Evolutionary conservation across 768 basidiomycete species (phyloP).

Genomic region (Pleurotus sapidus): DNA sequence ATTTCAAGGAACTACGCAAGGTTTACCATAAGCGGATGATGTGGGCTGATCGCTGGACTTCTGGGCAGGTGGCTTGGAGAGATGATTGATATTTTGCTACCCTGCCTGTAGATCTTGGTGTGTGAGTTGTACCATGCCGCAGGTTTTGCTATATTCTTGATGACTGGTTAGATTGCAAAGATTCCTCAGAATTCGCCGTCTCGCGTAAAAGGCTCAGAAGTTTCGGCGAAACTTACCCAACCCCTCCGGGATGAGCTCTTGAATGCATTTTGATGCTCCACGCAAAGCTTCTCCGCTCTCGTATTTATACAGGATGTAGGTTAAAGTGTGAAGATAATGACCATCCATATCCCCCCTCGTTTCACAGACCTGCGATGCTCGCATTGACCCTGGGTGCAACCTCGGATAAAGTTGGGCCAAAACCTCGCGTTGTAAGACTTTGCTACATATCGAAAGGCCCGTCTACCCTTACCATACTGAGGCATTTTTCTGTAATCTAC

Average conservation of each 20-base stretch:
- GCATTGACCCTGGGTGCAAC: neutral
- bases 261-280: conserved; percentile 1
- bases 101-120: neutral
- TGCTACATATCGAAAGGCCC: neutral
- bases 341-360: neutral
- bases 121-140: neutral
- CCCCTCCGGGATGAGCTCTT: neutral
- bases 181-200: neutral
- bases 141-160: neutral
- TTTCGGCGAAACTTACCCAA: neutral
- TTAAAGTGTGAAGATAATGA: neutral
- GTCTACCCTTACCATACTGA: neutral
- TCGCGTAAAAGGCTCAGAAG: neutral
- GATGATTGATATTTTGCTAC: conserved; percentile 43
- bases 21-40: conserved; percentile 91
- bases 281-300: neutral
- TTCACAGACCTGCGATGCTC: neutral
- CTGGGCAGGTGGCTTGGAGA: conserved; percentile 83
- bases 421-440: conserved; percentile 1
- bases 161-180: neutral
- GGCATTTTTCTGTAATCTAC: neutral
- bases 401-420: conserved; percentile 4
- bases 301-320: neutral
- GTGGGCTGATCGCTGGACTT: conserved; percentile 84
- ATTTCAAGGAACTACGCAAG: conserved; percentile 85